Base-by-base conservation (phyloP, 176 grass and related monocot species). In the Puya raimondii region DNA sequence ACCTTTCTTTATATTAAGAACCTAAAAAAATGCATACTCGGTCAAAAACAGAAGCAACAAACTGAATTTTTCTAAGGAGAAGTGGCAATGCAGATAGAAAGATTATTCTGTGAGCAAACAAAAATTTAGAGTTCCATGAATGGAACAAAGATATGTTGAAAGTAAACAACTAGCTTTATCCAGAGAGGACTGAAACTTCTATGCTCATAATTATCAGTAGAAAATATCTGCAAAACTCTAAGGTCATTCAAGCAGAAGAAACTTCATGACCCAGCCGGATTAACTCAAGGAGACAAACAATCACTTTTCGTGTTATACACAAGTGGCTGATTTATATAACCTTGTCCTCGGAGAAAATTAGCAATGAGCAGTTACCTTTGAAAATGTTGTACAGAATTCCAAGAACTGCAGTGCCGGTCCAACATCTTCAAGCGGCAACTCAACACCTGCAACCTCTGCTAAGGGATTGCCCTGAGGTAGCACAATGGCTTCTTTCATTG, bases 1-100 rank as follows among this genome's bases (percentile, higher is more conserved):
- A n/a, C 89, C 93, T 49, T 87, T 87, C 67, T 82, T 80, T 70
- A 97, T 83, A 79, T 87, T 65, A 53, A 97, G 75, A 54, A 92
- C 67, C 93, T 97, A 73, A 42, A 76, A 42, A n/a, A 67, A 20
- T 14, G 9, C 5, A 48, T 16, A 11, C n/a, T 26, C 57, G 42
- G 12, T 53, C 14, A 73, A 73, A 21, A 21, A 57, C 26, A 59
- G 18, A 75, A 47, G 13, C 18, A 33, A 53, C 48, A 25, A 48
- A 11, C 22, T 3, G 80, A 68, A 72, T 65, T 64, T 58, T 15
- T 18, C 20, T 8, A 59, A 42, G 33, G 33, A 42, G 33, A 42
- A 42, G 33, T 42, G 33, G 33, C 33, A 42, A 42, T 42, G 33
- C 33, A 42, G 33, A 42, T 42, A 42, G 33, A 42, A 42, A 42